Evolutionary conservation across 1,284 basidiomycete species (phyloP).

Genomic region (Tilletia caries): DNA sequence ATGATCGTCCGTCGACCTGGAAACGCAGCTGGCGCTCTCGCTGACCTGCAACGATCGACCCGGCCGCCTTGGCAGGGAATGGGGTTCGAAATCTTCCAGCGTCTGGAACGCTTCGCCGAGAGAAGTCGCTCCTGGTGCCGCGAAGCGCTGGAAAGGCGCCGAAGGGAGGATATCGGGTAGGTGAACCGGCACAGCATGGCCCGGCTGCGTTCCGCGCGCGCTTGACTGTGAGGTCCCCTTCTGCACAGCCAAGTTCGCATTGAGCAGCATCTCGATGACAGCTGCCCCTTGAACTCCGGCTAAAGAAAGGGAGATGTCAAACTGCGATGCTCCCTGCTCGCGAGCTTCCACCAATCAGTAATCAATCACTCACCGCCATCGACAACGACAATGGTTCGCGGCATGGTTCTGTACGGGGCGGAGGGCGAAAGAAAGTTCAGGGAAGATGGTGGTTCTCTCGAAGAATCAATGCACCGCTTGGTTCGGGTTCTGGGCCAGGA

Average conservation of each 20-base stretch:
- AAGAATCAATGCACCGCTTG: too few relatives aligned
- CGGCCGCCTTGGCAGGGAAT: not conserved
- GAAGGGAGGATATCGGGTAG: too few relatives aligned
- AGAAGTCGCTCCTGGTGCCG: not conserved
- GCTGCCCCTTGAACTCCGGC: not conserved
- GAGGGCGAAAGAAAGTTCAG: not conserved
- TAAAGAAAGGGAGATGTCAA: not conserved
- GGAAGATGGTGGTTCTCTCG: not conserved
- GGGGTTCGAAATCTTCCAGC: not conserved
- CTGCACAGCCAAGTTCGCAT: slow-evolving; percentile 7
- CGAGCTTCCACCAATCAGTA: too few relatives aligned
- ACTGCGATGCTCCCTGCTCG: not conserved
- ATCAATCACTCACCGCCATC: not conserved
- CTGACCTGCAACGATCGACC: not conserved
- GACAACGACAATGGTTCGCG: not conserved
- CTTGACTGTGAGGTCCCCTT: not conserved
- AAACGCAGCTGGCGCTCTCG: not conserved
- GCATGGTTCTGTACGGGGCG: slow-evolving; percentile 2
- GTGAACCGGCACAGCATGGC: not conserved
- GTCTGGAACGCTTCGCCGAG: not conserved
- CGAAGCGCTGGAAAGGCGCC: too few relatives aligned
- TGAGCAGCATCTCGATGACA: slow-evolving; percentile 7
- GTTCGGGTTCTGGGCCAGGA: too few relatives aligned
- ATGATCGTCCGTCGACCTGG: not conserved
- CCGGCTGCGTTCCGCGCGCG: not conserved